Conservation (phyloP, 2,329 filamentous ascomycete genomes). For the Pestalotiopsis sp. region DNA sequence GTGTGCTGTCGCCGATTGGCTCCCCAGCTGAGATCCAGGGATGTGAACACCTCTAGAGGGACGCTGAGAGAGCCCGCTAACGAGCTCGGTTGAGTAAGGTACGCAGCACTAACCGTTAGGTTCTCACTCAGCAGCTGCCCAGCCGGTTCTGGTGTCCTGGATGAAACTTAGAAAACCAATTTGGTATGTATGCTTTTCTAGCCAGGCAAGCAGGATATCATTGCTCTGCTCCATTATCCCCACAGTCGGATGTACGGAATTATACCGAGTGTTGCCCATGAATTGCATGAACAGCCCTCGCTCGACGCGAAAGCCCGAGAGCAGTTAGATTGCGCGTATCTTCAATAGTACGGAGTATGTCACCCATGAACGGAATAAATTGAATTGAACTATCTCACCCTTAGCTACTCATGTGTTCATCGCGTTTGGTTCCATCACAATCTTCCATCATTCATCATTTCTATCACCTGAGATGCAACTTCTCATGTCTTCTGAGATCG, state of each 20-base stretch:
- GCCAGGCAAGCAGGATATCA: not conserved
- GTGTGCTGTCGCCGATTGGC: not conserved
- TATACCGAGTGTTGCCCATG: no score
- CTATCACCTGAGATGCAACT: conserved; percentile 6
- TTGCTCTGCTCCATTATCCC: no score
- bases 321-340: no score
- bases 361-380: no score
- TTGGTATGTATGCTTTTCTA: not conserved
- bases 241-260: no score
- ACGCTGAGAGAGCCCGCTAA: not conserved
- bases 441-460: not conserved
- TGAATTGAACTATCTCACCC: no score
- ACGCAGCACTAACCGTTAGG: not conserved
- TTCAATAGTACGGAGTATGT: no score
- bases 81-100: not conserved
- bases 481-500: conserved; percentile 15
- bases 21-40: not conserved
- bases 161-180: not conserved
- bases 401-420: no score
- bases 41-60: not conserved
- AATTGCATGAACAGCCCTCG: no score
- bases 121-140: not conserved
- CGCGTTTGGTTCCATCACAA: not conserved
- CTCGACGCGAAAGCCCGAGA: no score
- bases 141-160: not conserved